phyloP scores from a whole-genome alignment of 1,139 yeast genomes.

The Candida sp. region DNA sequence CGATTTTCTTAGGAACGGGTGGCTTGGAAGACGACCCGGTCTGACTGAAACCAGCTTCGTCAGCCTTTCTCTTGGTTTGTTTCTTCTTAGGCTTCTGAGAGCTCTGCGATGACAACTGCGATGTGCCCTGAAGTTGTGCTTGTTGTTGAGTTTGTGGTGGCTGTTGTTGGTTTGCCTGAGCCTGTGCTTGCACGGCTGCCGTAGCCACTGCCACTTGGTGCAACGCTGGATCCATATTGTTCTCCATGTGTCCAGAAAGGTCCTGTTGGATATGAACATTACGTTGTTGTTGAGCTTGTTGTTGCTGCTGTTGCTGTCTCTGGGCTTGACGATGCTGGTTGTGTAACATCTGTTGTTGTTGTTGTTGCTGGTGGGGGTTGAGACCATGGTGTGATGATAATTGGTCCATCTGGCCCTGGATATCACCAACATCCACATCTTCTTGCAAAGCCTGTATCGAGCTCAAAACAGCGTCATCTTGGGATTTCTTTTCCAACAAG shows the following conservation, averaged over 20 bases:
- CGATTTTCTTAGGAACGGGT: constrained; percentile 31
- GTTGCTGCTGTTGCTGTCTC: constrained; percentile 6
- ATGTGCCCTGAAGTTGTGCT: neutral
- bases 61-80: constrained; percentile 7
- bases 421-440: constrained; percentile 20
- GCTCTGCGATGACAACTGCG: neutral
- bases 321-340: constrained; percentile 8
- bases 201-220: constrained; percentile 46
- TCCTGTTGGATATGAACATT: constrained; percentile 10
- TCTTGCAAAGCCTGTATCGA: constrained; percentile 34
- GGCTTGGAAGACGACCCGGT: constrained; percentile 19
- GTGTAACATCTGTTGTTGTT: constrained; percentile 1
- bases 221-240: constrained; percentile 43
- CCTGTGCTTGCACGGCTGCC: constrained; percentile 22
- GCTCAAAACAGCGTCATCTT: constrained; percentile 29
- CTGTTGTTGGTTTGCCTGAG: constrained; percentile 5
- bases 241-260: constrained; percentile 24
- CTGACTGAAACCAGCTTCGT: constrained; percentile 5
- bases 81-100: constrained; percentile 8
- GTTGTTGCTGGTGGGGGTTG: constrained; percentile 3
- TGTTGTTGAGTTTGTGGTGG: constrained; percentile 6
- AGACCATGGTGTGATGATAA: constrained; percentile 5
- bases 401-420: constrained; percentile 15
- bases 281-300: constrained; percentile 13
- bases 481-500: constrained; percentile 37